phyloP scores from a whole-genome alignment of 352 stramenopile genomes.

The Pythium phragmiticola region DNA sequence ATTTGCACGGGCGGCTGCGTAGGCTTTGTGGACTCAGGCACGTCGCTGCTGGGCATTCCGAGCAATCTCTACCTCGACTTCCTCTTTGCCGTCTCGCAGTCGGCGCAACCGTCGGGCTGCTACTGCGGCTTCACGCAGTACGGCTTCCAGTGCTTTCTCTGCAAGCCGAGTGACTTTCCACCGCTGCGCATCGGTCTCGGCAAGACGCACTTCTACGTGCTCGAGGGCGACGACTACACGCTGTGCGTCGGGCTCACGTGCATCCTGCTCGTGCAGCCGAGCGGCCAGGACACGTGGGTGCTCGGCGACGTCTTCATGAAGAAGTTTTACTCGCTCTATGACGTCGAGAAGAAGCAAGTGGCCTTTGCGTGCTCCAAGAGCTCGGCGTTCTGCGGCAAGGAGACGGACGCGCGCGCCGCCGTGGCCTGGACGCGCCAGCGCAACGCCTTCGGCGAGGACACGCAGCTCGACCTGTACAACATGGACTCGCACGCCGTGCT shows the following conservation, averaged over 20 bases:
- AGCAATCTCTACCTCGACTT: slow-evolving; percentile 74
- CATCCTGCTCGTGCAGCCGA: slow-evolving; percentile 73
- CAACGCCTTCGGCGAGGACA: slow-evolving; percentile 25
- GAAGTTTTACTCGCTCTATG: slow-evolving; percentile 94
- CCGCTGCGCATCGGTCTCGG: slow-evolving; percentile 63
- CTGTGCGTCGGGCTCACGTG: slow-evolving; percentile 78
- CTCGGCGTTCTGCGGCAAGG: slow-evolving; percentile 51
- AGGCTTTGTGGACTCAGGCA: slow-evolving; percentile 97
- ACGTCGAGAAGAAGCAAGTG: slow-evolving; percentile 84
- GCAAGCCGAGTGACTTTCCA: slow-evolving; percentile 59
- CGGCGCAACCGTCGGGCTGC: slow-evolving; percentile 58
- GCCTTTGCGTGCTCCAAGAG: slow-evolving; percentile 72
- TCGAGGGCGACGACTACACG: slow-evolving; percentile 72
- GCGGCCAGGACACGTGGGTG: slow-evolving; percentile 93
- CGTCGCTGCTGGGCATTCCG: slow-evolving; percentile 94
- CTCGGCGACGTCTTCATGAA: slow-evolving; percentile 97
- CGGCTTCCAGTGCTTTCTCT: slow-evolving; percentile 83
- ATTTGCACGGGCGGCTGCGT: slow-evolving; percentile 59
- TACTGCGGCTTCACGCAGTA: slow-evolving; percentile 82
- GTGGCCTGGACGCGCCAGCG: slow-evolving; percentile 15
- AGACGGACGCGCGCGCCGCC: slow-evolving; percentile 25
- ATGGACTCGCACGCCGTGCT: slow-evolving; percentile 75
- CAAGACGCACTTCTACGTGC: slow-evolving; percentile 59
- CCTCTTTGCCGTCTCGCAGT: slow-evolving; percentile 63
- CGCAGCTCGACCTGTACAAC: slow-evolving; percentile 63